phyloP scores from a whole-genome alignment of 2,329 filamentous ascomycete species.

The Colletotrichum godetiae region DNA sequence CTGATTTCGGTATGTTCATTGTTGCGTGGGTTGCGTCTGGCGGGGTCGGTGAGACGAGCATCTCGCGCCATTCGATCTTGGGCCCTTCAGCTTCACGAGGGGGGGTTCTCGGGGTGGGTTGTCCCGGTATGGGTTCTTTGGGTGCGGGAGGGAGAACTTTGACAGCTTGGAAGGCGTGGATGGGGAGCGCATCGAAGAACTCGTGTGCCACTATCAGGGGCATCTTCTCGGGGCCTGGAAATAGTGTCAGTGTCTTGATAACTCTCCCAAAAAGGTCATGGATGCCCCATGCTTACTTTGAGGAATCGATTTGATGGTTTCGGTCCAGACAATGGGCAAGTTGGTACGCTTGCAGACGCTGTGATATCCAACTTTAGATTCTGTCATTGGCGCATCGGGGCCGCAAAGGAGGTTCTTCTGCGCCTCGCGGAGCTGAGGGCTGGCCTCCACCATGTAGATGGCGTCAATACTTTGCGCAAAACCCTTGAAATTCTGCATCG shows the following conservation, averaged over 20 bases:
- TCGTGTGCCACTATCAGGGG: slow-evolving; percentile 98
- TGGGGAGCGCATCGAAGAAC: slow-evolving; percentile 97
- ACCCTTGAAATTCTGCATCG: slow-evolving; percentile 83
- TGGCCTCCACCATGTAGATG: slow-evolving; percentile 97
- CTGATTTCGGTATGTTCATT: slow-evolving; percentile 64
- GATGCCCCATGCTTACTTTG: slow-evolving; percentile 59
- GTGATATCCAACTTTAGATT: slow-evolving; percentile 79
- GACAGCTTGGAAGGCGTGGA: slow-evolving; percentile 91
- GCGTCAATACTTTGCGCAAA: slow-evolving; percentile 82
- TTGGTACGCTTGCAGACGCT: slow-evolving; percentile 80
- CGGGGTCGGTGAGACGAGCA: slow-evolving; percentile 79
- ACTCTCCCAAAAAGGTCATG: slow-evolving; percentile 13
- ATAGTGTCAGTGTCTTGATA: neutral
- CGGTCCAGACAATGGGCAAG: slow-evolving; percentile 87
- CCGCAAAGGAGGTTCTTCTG: slow-evolving; percentile 89
- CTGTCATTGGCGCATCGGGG: slow-evolving; percentile 71
- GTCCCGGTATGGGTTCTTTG: slow-evolving; percentile 4
- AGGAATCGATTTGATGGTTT: slow-evolving; percentile 87
- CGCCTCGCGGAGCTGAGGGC: slow-evolving; percentile 77
- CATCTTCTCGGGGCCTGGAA: slow-evolving; percentile 72
- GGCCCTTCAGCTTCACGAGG: slow-evolving; percentile 55
- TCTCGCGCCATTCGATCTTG: slow-evolving; percentile 79
- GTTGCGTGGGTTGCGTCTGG: slow-evolving; percentile 63
- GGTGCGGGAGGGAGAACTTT: slow-evolving; percentile 44
- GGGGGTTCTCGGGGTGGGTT: slow-evolving; percentile 51